Base-by-base conservation (phyloP, 768 basidiomycete genomes). In the Trametes sanguinea region DNA sequence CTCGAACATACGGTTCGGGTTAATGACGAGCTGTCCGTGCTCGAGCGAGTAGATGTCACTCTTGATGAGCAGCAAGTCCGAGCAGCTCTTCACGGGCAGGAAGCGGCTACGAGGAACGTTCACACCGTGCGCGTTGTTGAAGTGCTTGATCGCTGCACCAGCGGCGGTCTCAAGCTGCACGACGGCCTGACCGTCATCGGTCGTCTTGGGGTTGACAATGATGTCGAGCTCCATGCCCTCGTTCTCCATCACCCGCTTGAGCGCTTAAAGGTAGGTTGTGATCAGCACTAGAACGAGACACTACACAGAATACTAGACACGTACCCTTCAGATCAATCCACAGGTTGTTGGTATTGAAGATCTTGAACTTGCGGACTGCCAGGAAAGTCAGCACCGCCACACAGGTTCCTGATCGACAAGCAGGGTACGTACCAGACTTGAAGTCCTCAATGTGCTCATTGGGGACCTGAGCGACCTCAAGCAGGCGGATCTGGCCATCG, bases 381-480 rank as follows among this genome's bases (percentile, higher is more conserved):
- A 37, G 22, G 1, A 6, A 6, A 16, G 35, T 58, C 37, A 55
- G 22, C 22, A 37, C 48, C 4, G 17, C 62, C 54, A 10, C 50
- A 51, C 8, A 16, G 44, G 29, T 37, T 40, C 16, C 45, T 32
- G 17, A 45, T n/a, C 35, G 35, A 37, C 35, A 6, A 17, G 48
- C 2, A 1, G 22, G 17, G 13, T 13, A 42, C 54, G 57, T 86
- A 80, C 16, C 88, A 88, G 63, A 64, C 76, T 95, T 95, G 85
- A 95, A 97, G 77, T 95, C 94, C 73, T 95, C 92, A 53, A 93
- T 85, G 75, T 95, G 94, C 73, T 95, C 94, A 43, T 86, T 87
- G 32, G 94, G 94, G 29, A 96, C 94, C 74, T 97, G 95, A 32
- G 95, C 94, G 63, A 97, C 92, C 79, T 97, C 95, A 61, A 97